A percentile compares a stretch with the other conserved stretches of the same genome.
These are phyloP conservation scores for Lichtheimia ornata DNA, from an alignment of 371 early-diverging fungal genomes.

Conservation along the genomic window DNA sequence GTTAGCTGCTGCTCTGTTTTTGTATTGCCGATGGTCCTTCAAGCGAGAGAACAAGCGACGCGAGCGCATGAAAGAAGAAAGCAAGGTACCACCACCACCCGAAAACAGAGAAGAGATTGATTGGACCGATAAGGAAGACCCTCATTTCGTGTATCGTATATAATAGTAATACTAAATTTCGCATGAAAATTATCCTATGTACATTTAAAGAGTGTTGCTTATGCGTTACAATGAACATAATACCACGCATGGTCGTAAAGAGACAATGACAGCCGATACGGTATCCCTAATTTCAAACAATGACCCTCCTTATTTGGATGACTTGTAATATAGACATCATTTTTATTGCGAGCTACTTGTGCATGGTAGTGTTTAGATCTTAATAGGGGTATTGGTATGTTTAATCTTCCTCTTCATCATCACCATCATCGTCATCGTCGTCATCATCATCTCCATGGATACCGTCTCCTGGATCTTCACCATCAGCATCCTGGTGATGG, in stretches of 20 bases:
- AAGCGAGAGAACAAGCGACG: conserved; percentile 14
- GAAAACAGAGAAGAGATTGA: conserved; percentile 20
- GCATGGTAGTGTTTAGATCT: too few species aligned
- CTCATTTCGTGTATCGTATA: conserved; percentile 35
- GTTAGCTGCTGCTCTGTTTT: conserved; percentile 18
- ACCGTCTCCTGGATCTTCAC: not conserved
- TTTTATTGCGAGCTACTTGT: too few species aligned
- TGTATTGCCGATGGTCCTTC: conserved; percentile 13
- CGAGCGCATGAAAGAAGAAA: conserved; percentile 1
- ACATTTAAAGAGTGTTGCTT: too few species aligned
- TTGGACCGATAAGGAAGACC: conserved; percentile 41
- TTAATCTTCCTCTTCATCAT: not conserved
- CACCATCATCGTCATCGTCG: not conserved
- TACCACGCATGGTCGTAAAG: too few species aligned
- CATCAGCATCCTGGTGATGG: not conserved
- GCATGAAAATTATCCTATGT: too few species aligned
- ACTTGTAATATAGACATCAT: too few species aligned
- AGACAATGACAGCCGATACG: too few species aligned
- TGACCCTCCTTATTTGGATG: too few species aligned
- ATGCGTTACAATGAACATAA: too few species aligned
- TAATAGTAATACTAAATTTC: not conserved
- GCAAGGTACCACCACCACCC: conserved; percentile 7
- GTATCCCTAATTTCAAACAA: too few species aligned
- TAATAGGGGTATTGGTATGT: too few species aligned
- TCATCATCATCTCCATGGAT: not conserved